Evolutionary conservation across 176 grass and related monocot species (phyloP).

Genomic region (Leersia perrieri): DNA sequence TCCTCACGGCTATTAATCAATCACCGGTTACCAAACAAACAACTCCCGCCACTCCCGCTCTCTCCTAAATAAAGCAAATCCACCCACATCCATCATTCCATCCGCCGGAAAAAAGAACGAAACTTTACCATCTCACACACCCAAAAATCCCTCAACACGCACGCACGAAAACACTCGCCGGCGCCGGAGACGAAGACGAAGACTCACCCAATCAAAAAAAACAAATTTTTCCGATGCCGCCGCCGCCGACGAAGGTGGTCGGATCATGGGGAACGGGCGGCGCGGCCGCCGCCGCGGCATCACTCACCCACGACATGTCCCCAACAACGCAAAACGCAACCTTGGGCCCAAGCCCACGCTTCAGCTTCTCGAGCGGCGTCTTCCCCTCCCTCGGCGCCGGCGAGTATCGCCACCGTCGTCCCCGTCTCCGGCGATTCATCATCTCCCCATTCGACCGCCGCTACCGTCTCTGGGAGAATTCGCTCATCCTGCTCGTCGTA

Average conservation of each 20-base stretch:
- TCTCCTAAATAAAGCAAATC: not conserved
- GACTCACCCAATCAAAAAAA: no score
- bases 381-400: conserved; percentile 56
- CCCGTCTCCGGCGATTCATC: conserved; percentile 43
- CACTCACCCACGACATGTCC: no score
- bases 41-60: not conserved
- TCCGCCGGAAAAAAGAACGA: no score
- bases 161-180: no score
- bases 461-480: conserved; percentile 43
- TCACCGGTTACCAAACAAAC: not conserved
- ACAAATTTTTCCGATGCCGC: no score
- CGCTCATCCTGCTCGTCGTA: conserved; percentile 41
- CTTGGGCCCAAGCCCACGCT: not conserved
- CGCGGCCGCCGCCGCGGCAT: no score
- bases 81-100: no score
- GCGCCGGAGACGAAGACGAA: not conserved
- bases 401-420: conserved; percentile 19
- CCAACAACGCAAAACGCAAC: no score
- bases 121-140: no score
- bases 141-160: no score
- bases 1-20: not conserved
- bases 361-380: conserved; percentile 6
- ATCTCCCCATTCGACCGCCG: conserved; percentile 61
- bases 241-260: conserved; percentile 2
- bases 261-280: not conserved